Percentiles rank a stretch among this genome's conserved stretches.
Evolutionary conservation across 768 basidiomycete genomes (phyloP).

Genomic region (Paxillus involutus): DNA sequence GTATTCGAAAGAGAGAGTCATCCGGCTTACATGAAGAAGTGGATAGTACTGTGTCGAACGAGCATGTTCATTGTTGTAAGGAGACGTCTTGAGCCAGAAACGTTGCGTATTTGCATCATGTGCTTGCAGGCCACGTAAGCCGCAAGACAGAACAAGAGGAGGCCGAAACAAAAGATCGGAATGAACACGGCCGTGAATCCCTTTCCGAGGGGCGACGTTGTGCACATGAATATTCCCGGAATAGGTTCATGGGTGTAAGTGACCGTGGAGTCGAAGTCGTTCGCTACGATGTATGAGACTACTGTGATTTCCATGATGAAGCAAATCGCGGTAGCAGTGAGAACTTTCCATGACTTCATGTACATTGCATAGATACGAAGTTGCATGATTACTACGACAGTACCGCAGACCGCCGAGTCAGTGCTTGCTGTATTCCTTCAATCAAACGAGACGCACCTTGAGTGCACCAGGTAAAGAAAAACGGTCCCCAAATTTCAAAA

Average conservation of each 20-base stretch:
- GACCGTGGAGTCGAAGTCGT: neutral
- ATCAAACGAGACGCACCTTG: neutral
- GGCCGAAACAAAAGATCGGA: constrained; percentile 3
- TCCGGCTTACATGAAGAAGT: constrained; percentile 5
- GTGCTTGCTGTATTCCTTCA: neutral
- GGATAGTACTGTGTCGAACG: neutral
- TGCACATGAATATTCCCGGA: constrained; percentile 6
- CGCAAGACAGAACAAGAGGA: constrained; percentile 6
- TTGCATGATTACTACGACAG: constrained; percentile 6
- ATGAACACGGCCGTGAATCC: constrained; percentile 4
- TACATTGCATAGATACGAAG: constrained; percentile 10
- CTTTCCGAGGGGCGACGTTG: neutral
- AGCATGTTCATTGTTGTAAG: no score
- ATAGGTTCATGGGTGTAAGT: constrained; percentile 6
- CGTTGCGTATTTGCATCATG: neutral
- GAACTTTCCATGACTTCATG: constrained; percentile 5
- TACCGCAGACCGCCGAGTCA: neutral
- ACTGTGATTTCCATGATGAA: constrained; percentile 6
- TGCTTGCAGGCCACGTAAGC: constrained; percentile 2
- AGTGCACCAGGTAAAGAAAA: constrained; percentile 5
- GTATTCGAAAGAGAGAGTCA: neutral
- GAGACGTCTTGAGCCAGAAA: neutral
- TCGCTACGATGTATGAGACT: neutral
- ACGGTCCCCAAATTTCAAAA: constrained; percentile 6
- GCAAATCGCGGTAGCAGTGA: neutral